phyloP scores from a whole-genome alignment of 2,329 filamentous ascomycete genomes.

The Diaporthe eres region DNA sequence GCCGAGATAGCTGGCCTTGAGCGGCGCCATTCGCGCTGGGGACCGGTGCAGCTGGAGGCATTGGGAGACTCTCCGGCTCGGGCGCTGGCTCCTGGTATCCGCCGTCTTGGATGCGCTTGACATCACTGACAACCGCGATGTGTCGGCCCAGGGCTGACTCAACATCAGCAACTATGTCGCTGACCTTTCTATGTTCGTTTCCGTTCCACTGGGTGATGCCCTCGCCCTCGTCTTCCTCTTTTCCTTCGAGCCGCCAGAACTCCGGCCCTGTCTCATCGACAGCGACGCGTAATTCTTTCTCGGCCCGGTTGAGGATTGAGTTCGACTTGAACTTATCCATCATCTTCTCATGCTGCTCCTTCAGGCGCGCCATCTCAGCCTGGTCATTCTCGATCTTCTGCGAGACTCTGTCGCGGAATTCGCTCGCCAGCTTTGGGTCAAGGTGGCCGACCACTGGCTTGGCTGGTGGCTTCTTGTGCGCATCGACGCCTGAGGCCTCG shows the following conservation, averaged over 20 bases:
- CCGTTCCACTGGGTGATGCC: constrained; percentile 54
- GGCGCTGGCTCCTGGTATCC: constrained; percentile 76
- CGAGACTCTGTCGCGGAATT: constrained; percentile 84
- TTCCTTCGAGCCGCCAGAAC: constrained; percentile 75
- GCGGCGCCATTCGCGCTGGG: constrained; percentile 44
- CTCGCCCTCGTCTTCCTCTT: constrained; percentile 65
- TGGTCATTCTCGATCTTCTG: constrained; percentile 81
- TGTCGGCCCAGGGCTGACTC: constrained; percentile 79
- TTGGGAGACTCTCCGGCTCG: constrained; percentile 53
- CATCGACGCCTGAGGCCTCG: constrained; percentile 71
- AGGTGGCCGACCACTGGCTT: constrained; percentile 77
- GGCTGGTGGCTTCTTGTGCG: constrained; percentile 60
- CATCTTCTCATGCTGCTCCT: constrained; percentile 80
- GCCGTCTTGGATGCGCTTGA: constrained; percentile 83
- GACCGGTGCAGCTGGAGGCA: constrained; percentile 47
- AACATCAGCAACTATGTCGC: constrained; percentile 82
- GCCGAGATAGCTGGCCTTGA: constrained; percentile 59
- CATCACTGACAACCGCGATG: constrained; percentile 73
- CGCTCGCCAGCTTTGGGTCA: constrained; percentile 81
- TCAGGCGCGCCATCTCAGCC: constrained; percentile 87
- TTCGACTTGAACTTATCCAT: constrained; percentile 82
- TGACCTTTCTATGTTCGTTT: constrained; percentile 69
- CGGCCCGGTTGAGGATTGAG: constrained; percentile 79
- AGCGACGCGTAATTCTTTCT: constrained; percentile 80
- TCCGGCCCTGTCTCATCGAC: constrained; percentile 73